These are phyloP conservation scores for Alternaria gansuensis DNA, from an alignment of 2,329 filamentous ascomycete species.

Conservation along the genomic window DNA sequence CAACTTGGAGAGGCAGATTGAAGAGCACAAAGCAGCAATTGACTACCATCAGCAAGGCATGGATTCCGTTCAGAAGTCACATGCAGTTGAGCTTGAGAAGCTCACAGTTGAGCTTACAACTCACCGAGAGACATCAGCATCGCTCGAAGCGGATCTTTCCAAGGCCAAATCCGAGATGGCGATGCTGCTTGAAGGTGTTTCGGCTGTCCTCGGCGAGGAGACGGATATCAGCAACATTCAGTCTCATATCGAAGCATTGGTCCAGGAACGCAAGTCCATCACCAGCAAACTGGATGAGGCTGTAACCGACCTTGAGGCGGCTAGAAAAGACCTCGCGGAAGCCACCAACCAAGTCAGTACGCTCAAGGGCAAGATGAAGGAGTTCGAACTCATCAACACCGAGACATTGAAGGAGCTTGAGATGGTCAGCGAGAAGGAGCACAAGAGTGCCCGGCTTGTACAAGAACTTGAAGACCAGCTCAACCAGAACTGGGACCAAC, in stretches of 20 bases:
- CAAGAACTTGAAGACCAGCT: conserved; percentile 98
- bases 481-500: conserved; percentile 92
- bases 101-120: conserved; percentile 46
- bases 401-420: conserved; percentile 67
- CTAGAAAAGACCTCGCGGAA: conserved; percentile 56
- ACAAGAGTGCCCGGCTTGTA: conserved; percentile 90
- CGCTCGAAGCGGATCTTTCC: conserved; percentile 65
- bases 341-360: conserved; percentile 51
- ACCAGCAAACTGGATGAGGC: conserved; percentile 55
- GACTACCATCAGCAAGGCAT: conserved; percentile 64
- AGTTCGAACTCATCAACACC: conserved; percentile 61
- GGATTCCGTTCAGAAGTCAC: conserved; percentile 62
- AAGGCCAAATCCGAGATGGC: conserved; percentile 67
- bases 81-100: conserved; percentile 64
- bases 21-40: conserved; percentile 64
- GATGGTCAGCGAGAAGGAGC: conserved; percentile 71
- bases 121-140: conserved; percentile 44
- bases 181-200: conserved; percentile 71
- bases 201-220: conserved; percentile 69
- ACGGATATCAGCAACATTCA: conserved; percentile 56
- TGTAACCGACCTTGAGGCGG: conserved; percentile 54
- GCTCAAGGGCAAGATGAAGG: conserved; percentile 56
- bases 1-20: conserved; percentile 66
- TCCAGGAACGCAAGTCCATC: conserved; percentile 58
- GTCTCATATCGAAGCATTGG: conserved; percentile 55